Base-by-base conservation (phyloP, 2,329 filamentous ascomycete genomes). In the Colletotrichum kahawae region DNA sequence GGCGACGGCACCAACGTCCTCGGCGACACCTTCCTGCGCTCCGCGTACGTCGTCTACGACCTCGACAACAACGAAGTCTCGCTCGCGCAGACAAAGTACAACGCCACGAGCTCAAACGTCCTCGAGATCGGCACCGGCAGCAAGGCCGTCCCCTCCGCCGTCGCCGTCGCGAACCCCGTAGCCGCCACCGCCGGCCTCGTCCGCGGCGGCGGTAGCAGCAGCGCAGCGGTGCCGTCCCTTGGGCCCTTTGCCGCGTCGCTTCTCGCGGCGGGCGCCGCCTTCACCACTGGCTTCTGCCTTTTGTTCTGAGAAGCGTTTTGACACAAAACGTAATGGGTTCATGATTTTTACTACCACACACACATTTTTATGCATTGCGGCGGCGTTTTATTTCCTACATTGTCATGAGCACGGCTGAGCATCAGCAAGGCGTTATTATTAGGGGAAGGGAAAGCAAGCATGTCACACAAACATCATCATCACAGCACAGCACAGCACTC, bases 31-130 rank as follows among this genome's bases (percentile, higher is more conserved):
- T 95, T 95, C 82, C 85, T 95, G 70, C 88, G 94, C 63, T 93
- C 92, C 43, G 93, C 93, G 0, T 95, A 95, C 78, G 89, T 95
- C 16, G 93, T 95, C 13, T 95, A 94, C 81, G 93, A 95, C 81
- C 86, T 95, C 27, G 90, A 87, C 33, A 94, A 94, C 82, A 92
- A 95, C 81, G 88, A 93, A 83, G 92, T 95, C 77, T 93, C 92
- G 2, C 84, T 95, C 36, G 94, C 93, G 2, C 91, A 93, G 82
- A 93, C 93, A 21, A 89, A 88, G 66, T 92, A 92, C 82, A 91
- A 93, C 80, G 85, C 88, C 5, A 88, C 88, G 0, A 75, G 79
- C 18, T 86, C 85, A 7, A 87, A 87, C 64, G 83, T 93, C 18
- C 77, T 87, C 43, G 91, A 93, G 83, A 93, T 93, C 71, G 83